A percentile compares a stretch with the other conserved stretches of the same genome.
Conservation (phyloP, 2,329 filamentous ascomycete species). For the Sordariomycetes sp. region DNA sequence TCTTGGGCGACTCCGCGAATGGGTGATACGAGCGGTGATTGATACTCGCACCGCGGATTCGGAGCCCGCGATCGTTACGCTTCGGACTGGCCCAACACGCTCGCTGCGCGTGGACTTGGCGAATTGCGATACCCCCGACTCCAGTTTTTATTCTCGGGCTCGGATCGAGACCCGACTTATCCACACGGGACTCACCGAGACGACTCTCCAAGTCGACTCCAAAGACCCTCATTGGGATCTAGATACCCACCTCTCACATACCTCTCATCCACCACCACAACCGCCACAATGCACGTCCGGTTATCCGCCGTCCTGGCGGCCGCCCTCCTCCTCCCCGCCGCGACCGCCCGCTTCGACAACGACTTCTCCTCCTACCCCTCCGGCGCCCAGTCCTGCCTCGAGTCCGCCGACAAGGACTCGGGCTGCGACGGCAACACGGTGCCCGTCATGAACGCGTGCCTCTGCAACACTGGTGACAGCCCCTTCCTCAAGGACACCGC, state of each 20-base stretch:
- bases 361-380: constrained; percentile 23
- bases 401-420: constrained; percentile 24
- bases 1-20: too few relatives aligned
- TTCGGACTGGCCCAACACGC: too few relatives aligned
- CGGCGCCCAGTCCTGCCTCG: constrained; percentile 27
- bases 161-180: too few relatives aligned
- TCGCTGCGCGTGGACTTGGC: too few relatives aligned
- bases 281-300: not conserved
- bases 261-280: not conserved
- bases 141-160: too few relatives aligned
- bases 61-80: too few relatives aligned
- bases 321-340: constrained; percentile 15
- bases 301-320: constrained; percentile 12
- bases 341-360: constrained; percentile 14
- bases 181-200: too few relatives aligned
- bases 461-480: constrained; percentile 30
- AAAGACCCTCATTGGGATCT: too few relatives aligned
- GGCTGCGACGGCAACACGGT: constrained; percentile 28
- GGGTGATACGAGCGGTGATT: too few relatives aligned
- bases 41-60: too few relatives aligned
- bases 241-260: not conserved
- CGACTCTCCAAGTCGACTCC: too few relatives aligned
- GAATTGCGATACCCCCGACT: too few relatives aligned
- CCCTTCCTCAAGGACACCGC: constrained; percentile 38
- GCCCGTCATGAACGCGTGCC: constrained; percentile 32